A percentile compares a stretch with the other conserved stretches of the same genome.
Conservation (phyloP, 1,284 basidiomycete species). For the Filobasidium uniguttulatum region DNA sequence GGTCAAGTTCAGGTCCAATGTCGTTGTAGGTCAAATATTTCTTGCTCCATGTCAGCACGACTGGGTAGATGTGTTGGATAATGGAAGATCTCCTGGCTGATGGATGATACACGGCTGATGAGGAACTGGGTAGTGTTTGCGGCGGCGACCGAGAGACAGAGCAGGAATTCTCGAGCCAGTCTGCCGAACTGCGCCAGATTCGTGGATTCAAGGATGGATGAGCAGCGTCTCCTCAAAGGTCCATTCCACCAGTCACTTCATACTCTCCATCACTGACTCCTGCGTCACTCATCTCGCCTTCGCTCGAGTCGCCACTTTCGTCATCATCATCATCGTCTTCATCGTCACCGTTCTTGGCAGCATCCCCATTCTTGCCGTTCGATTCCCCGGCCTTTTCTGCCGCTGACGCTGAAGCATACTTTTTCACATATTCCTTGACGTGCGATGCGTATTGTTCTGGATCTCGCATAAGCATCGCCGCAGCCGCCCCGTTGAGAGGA, state of each 20-base stretch:
- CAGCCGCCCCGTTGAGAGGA: slow-evolving; percentile 93
- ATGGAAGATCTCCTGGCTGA: no score
- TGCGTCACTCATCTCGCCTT: slow-evolving; percentile 83
- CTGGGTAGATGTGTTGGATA: no score
- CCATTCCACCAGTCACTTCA: slow-evolving; percentile 39
- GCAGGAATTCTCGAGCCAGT: no score
- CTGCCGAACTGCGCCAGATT: no score
- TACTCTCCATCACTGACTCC: slow-evolving; percentile 66
- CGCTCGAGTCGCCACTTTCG: slow-evolving; percentile 47
- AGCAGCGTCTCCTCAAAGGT: no score
- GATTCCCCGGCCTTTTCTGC: slow-evolving; percentile 35
- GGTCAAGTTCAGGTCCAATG: no score
- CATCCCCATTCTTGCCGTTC: slow-evolving; percentile 34
- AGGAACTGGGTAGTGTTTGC: no score
- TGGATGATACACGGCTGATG: no score
- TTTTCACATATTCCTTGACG: slow-evolving; percentile 51
- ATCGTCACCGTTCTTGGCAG: slow-evolving; percentile 34
- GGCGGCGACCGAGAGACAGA: no score
- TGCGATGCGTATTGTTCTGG: slow-evolving; percentile 86
- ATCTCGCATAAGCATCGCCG: slow-evolving; percentile 89
- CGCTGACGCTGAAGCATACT: slow-evolving; percentile 37
- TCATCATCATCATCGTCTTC: slow-evolving; percentile 50
- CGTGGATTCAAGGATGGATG: no score
- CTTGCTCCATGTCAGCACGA: no score
- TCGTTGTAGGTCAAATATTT: no score